A percentile compares a stretch with the other conserved stretches of the same genome.
These are phyloP conservation scores for Penicillium sp. DNA, from an alignment of 2,329 filamentous ascomycete species.

Conservation along the genomic window DNA sequence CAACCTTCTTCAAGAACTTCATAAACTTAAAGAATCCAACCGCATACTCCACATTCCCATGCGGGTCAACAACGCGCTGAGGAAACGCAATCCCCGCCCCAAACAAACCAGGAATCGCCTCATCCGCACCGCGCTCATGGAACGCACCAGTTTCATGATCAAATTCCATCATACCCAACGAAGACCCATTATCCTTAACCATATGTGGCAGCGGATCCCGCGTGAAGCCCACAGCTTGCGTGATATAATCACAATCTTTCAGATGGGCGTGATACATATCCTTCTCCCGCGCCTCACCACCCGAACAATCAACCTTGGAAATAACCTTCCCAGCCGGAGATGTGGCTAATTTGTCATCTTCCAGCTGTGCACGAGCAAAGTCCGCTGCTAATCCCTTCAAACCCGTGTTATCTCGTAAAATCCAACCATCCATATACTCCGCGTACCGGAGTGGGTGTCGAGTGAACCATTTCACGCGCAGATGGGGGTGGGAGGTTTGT, in stretches of 20 bases:
- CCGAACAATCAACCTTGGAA: slow-evolving; percentile 51
- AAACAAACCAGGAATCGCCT: slow-evolving; percentile 57
- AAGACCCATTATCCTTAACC: slow-evolving; percentile 34
- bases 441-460: slow-evolving; percentile 66
- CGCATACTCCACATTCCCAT: slow-evolving; percentile 64
- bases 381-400: slow-evolving; percentile 65
- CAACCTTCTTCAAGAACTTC: slow-evolving; percentile 62
- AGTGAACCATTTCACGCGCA: slow-evolving; percentile 66
- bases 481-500: slow-evolving; percentile 54
- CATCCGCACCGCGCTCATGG: slow-evolving; percentile 44
- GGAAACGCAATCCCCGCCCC: slow-evolving; percentile 69
- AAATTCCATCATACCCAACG: slow-evolving; percentile 32
- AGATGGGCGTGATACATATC: slow-evolving; percentile 53
- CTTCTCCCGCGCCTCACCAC: slow-evolving; percentile 43
- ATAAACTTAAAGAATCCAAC: slow-evolving; percentile 71
- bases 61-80: slow-evolving; percentile 63
- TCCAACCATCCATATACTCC: slow-evolving; percentile 66
- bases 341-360: slow-evolving; percentile 52
- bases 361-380: slow-evolving; percentile 64
- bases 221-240: slow-evolving; percentile 65
- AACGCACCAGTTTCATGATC: slow-evolving; percentile 51
- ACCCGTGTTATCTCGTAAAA: slow-evolving; percentile 67
- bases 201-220: slow-evolving; percentile 56
- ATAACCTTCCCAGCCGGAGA: slow-evolving; percentile 55
- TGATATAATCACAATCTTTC: slow-evolving; percentile 56